Percentiles rank a stretch among this genome's conserved stretches.
These are phyloP conservation scores for Protoeuglena noctilucae DNA, from an alignment of 139 green algal genomes.

Conservation along the genomic window DNA sequence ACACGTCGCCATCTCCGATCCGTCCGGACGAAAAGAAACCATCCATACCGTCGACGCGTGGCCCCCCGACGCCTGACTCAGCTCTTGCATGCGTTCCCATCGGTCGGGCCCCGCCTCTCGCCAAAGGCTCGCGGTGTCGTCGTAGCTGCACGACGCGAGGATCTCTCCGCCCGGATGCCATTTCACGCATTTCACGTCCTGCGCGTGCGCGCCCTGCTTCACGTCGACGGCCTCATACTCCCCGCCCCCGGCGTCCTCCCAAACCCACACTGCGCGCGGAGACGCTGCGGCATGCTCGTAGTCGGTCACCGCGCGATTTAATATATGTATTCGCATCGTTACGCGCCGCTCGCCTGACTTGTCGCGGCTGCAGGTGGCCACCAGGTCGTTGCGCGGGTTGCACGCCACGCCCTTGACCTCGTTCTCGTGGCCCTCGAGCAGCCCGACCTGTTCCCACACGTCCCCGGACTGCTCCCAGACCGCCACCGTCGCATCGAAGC, in stretches of 20 bases:
- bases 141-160: neutral
- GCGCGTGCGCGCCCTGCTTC: conserved; percentile 1
- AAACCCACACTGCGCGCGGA: conserved; percentile 2
- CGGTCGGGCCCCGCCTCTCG: neutral
- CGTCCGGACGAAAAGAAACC: no score
- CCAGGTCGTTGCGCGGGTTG: neutral
- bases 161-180: neutral
- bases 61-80: neutral
- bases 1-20: no score
- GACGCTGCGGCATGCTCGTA: no score
- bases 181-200: conserved; percentile 6
- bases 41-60: conserved; percentile 4
- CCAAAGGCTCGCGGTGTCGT: conserved; percentile 1
- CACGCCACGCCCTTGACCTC: conserved; percentile 5
- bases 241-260: neutral
- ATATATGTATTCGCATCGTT: no score
- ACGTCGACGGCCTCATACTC: conserved; percentile 6
- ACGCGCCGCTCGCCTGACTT: no score
- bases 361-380: conserved; percentile 4
- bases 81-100: neutral
- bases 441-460: neutral
- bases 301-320: no score
- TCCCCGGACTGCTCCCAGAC: neutral
- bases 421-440: conserved; percentile 6
- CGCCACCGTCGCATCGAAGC: conserved; percentile 4